Base-by-base conservation (phyloP, 768 basidiomycete genomes). In the Tylopilus balloui region DNA sequence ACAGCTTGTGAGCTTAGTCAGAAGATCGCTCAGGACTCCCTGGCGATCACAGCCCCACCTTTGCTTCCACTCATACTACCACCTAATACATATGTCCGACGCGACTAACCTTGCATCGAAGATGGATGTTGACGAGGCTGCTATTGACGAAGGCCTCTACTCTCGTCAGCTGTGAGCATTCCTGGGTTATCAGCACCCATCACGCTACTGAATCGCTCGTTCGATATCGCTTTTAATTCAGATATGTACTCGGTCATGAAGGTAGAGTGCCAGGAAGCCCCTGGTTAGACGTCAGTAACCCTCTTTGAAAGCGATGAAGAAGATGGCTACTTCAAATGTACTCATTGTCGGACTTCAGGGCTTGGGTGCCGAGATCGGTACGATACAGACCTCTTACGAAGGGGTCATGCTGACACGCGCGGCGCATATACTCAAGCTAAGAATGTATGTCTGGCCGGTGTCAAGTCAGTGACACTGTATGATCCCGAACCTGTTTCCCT, bases 171-270 rank as follows among this genome's bases (percentile, higher is more conserved):
- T 95, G 87, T 92, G 69, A 77, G 90, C 70, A 45, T 44, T 34
- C n/a, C 35, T 45, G 19, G 57, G 39, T 44, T 41, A 41, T 57
- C 46, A 28, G 57, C 45, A 41, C 34, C 24, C 35, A 61, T 60
- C 52, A 28, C 21, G 12, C 45, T 27, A 13, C 25, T 24, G 38
- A 39, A 68, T 57, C 50, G 21, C 53, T 53, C 24, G 51, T 46
- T n/a, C 21, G 49, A 62, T 57, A 34, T 57, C 40, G 46, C 57
- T 45, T 47, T 42, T 45, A 56, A 36, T 40, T 50, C 51, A 89
- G 92, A 58, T 97, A 98, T 67, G 94, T 98, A 10, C 81, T 98
- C 23, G 94, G 94, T 25, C 92, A 97, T 67, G 94, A 97, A 80
- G 94, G 94, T 91, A 47, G 38, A 45, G 12, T 24, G 4, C 10